These are phyloP conservation scores for Hondaea fermentalgiana DNA, from an alignment of 108 stramenopile genomes.

Conservation along the genomic window DNA sequence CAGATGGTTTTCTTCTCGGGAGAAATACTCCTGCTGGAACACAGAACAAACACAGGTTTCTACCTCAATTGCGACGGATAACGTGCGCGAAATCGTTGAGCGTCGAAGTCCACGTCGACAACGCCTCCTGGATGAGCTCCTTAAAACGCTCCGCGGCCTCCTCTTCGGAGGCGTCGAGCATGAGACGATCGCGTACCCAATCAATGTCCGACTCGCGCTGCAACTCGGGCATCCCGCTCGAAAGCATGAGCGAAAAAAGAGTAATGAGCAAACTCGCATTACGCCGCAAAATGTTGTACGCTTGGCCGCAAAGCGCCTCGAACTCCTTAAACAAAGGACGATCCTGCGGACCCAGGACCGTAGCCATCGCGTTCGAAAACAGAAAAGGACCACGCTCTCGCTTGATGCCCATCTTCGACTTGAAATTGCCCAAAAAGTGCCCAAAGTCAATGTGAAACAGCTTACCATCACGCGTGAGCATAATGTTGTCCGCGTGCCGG, in stretches of 20 bases:
- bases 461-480: constrained; percentile 45
- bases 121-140: constrained; percentile 21
- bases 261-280: constrained; percentile 36
- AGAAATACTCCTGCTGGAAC: no score
- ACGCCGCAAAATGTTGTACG: constrained; percentile 35
- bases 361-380: constrained; percentile 40
- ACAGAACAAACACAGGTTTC: no score
- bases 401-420: constrained; percentile 44
- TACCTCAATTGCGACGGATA: neutral
- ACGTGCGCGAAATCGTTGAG: constrained; percentile 15
- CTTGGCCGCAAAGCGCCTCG: constrained; percentile 31
- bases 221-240: constrained; percentile 40
- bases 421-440: constrained; percentile 48
- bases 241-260: constrained; percentile 36
- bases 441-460: constrained; percentile 65
- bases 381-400: constrained; percentile 45
- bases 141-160: constrained; percentile 30
- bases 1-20: no score
- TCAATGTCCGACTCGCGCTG: constrained; percentile 21
- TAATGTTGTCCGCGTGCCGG: constrained; percentile 57
- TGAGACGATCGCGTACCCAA: constrained; percentile 37
- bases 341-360: constrained; percentile 26
- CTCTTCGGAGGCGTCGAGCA: constrained; percentile 24
- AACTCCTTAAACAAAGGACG: constrained; percentile 20
- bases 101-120: constrained; percentile 7